Conservation (phyloP, 2,329 filamentous ascomycete genomes). For the Claviceps pusilla region DNA sequence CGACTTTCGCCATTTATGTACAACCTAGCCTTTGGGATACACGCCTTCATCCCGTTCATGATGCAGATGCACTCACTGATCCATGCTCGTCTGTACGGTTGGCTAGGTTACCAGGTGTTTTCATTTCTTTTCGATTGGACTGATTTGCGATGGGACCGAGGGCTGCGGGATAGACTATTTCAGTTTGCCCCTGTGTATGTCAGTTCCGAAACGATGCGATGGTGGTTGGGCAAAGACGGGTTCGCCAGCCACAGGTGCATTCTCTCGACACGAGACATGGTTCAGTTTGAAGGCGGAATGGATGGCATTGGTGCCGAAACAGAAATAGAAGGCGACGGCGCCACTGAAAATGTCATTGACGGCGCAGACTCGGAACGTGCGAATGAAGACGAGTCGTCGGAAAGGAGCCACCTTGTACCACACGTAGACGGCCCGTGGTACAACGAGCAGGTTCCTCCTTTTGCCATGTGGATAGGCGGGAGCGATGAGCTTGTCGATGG, state of each 20-base stretch:
- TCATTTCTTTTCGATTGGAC: constrained; percentile 81
- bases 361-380: neutral
- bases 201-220: constrained; percentile 77
- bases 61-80: constrained; percentile 62
- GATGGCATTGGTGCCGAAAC: constrained; percentile 28
- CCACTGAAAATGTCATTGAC: neutral
- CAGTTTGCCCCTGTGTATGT: constrained; percentile 88
- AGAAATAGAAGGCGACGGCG: neutral
- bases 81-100: constrained; percentile 55
- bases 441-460: constrained; percentile 59
- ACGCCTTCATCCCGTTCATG: constrained; percentile 89
- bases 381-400: constrained; percentile 1
- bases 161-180: constrained; percentile 67
- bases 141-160: constrained; percentile 71
- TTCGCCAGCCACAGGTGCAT: constrained; percentile 74
- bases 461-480: constrained; percentile 80
- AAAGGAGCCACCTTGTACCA: constrained; percentile 10
- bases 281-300: constrained; percentile 43
- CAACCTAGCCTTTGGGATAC: constrained; percentile 73
- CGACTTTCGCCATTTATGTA: constrained; percentile 64
- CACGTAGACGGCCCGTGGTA: constrained; percentile 59
- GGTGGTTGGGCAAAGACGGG: constrained; percentile 84
- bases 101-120: constrained; percentile 77
- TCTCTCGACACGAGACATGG: constrained; percentile 59
- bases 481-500: constrained; percentile 78